phyloP scores from a whole-genome alignment of 129 eudicot species.

The Kitagawia praeruptora region DNA sequence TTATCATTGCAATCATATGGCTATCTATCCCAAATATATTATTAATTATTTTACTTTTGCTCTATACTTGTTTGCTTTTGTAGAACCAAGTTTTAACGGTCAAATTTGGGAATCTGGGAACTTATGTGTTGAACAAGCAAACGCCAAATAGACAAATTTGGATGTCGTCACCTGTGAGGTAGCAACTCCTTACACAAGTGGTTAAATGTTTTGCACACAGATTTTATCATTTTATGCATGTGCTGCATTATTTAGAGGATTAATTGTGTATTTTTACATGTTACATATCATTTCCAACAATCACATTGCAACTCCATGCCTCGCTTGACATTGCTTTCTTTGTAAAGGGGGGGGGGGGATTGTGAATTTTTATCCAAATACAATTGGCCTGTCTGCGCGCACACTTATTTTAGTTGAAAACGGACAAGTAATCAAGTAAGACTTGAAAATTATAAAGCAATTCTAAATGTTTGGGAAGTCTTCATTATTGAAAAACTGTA shows the following conservation, averaged over 20 bases:
- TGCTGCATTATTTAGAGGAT: neutral
- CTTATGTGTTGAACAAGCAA: slow-evolving; percentile 93
- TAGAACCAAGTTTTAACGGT: slow-evolving; percentile 92
- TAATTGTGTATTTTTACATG: neutral
- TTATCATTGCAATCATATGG: neutral
- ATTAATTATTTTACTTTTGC: slow-evolving; percentile 2
- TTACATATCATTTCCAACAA: neutral
- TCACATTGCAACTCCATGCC: neutral
- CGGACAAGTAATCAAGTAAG: neutral
- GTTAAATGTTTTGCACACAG: no score
- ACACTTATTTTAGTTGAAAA: neutral
- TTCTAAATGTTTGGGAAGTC: neutral
- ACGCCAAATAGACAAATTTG: slow-evolving; percentile 96
- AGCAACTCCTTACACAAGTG: slow-evolving; percentile 10
- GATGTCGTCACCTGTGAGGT: slow-evolving; percentile 99
- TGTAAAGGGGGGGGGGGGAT: neutral
- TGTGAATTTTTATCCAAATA: neutral
- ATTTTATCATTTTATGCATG: neutral
- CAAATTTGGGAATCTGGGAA: slow-evolving; percentile 88
- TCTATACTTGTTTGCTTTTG: slow-evolving; percentile 6
- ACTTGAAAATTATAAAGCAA: neutral
- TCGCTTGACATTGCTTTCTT: neutral
- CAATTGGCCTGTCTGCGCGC: neutral
- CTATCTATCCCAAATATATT: neutral
- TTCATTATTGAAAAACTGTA: neutral